Evolutionary conservation across 2,329 filamentous ascomycete genomes (phyloP).

Genomic region (Aspergillus phoenicis): DNA sequence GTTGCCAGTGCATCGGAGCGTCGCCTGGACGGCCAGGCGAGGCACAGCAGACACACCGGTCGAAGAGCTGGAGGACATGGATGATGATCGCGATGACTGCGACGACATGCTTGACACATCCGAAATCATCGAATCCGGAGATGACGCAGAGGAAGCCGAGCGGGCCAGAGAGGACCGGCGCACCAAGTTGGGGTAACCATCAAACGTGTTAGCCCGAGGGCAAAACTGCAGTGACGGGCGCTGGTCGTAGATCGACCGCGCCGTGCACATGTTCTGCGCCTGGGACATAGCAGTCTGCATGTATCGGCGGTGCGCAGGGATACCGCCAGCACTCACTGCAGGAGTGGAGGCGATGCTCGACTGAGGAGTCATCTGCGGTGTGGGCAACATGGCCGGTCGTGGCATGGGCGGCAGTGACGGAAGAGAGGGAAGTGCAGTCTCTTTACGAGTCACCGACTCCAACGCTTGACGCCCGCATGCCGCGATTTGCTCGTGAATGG

Average conservation of each 20-base stretch:
- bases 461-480: slow-evolving; percentile 47
- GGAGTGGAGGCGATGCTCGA: slow-evolving; percentile 58
- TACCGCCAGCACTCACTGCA: slow-evolving; percentile 60
- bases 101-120: slow-evolving; percentile 60
- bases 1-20: slow-evolving; percentile 43
- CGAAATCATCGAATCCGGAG: slow-evolving; percentile 66
- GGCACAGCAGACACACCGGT: slow-evolving; percentile 30
- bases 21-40: slow-evolving; percentile 44
- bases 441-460: slow-evolving; percentile 52
- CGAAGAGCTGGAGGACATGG: slow-evolving; percentile 48
- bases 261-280: slow-evolving; percentile 57
- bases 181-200: slow-evolving; percentile 53
- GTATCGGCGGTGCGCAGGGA: slow-evolving; percentile 55
- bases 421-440: slow-evolving; percentile 47
- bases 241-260: slow-evolving; percentile 59
- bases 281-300: slow-evolving; percentile 63
- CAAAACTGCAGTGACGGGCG: slow-evolving; percentile 43
- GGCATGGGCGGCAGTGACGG: slow-evolving; percentile 57
- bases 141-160: slow-evolving; percentile 56
- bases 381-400: slow-evolving; percentile 60
- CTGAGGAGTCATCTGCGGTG: slow-evolving; percentile 64
- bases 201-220: slow-evolving; percentile 43
- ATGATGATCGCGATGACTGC: slow-evolving; percentile 56
- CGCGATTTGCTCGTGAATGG: slow-evolving; percentile 32
- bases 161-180: slow-evolving; percentile 54